These are phyloP conservation scores for Adansonia digitata DNA, from an alignment of 345 rosid genomes.

Conservation along the genomic window DNA sequence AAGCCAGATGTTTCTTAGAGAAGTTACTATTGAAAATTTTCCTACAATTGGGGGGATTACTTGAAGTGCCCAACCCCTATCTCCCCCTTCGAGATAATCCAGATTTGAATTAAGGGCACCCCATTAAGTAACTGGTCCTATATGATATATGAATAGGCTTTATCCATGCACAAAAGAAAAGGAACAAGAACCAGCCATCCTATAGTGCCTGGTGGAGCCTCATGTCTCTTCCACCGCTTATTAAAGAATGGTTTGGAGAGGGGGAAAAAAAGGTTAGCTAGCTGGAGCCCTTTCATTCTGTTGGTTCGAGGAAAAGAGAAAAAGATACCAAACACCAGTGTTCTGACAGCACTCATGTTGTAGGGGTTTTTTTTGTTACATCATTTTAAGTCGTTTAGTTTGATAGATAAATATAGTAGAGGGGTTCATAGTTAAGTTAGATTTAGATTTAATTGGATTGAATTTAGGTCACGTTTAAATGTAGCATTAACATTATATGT, in stretches of 20 bases:
- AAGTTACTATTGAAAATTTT: not conserved
- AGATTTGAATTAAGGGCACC: not conserved
- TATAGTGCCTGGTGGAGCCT: slow-evolving; percentile 9
- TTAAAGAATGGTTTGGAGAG: not conserved
- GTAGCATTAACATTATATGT: no score
- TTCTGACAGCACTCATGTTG: not conserved
- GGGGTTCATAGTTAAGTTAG: no score
- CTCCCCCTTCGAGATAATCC: not conserved
- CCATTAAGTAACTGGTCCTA: not conserved
- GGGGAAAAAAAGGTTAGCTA: not conserved
- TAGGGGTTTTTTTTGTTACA: not conserved
- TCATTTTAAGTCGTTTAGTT: not conserved
- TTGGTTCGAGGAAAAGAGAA: not conserved
- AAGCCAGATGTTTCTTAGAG: not conserved
- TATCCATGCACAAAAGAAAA: not conserved
- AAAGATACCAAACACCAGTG: not conserved
- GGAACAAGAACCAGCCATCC: not conserved
- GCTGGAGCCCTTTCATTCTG: not conserved
- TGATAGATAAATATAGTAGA: not conserved
- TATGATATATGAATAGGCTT: slow-evolving; percentile 7
- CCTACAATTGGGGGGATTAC: not conserved
- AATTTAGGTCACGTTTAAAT: no score
- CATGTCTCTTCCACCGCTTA: not conserved
- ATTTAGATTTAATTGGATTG: no score
- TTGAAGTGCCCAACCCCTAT: no score